These are phyloP conservation scores for Nitzschia putrida DNA, from an alignment of 108 stramenopile genomes.

Conservation along the genomic window DNA sequence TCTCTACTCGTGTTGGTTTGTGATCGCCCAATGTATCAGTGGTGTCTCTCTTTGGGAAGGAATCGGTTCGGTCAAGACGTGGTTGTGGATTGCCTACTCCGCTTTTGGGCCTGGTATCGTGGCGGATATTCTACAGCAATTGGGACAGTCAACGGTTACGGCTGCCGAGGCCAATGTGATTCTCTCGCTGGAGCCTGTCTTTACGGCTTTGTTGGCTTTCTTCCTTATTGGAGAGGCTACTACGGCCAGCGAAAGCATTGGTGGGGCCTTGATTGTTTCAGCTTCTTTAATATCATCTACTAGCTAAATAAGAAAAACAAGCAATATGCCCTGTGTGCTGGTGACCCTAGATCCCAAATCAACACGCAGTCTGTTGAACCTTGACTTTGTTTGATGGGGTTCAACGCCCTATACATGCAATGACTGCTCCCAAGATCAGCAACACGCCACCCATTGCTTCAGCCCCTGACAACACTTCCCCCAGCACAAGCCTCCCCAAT, in stretches of 20 bases:
- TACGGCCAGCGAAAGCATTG: conserved; percentile 47
- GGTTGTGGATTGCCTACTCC: conserved; percentile 48
- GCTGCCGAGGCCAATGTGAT: conserved; percentile 72
- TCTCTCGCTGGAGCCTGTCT: conserved; percentile 58
- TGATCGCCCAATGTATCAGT: conserved; percentile 10
- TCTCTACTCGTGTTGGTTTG: conserved; percentile 59
- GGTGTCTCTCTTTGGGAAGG: conserved; percentile 41
- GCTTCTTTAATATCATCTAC: conserved; percentile 24
- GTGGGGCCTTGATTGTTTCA: conserved; percentile 42
- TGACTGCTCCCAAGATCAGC: conserved; percentile 15
- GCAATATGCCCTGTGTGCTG: too few relatives aligned
- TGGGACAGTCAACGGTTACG: conserved; percentile 43
- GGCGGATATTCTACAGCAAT: conserved; percentile 67
- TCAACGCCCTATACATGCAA: background rate
- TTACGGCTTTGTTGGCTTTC: conserved; percentile 57
- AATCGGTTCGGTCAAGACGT: conserved; percentile 35
- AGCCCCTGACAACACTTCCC: conserved; percentile 43
- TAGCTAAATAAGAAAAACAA: background rate
- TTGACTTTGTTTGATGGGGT: too few relatives aligned
- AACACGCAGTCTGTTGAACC: too few relatives aligned
- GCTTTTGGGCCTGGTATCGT: conserved; percentile 60
- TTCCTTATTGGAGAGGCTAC: conserved; percentile 54
- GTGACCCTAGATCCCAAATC: too few relatives aligned
- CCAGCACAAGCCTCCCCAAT: conserved; percentile 44
- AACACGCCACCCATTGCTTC: conserved; percentile 51